Conservation (phyloP, 306 rosid species). For the Vigna unguiculata region DNA sequence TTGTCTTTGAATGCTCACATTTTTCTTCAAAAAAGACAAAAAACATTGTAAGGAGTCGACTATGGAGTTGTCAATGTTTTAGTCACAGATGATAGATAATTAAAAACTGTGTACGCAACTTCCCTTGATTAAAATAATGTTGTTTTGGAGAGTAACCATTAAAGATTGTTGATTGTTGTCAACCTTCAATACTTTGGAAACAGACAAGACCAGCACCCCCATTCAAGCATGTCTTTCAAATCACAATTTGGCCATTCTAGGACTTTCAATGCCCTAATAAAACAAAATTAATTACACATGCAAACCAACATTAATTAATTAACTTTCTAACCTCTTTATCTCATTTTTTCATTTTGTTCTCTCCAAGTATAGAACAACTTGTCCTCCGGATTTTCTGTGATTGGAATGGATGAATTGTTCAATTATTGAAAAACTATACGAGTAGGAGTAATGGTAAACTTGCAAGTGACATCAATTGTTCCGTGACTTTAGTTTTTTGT, state of each 20-base stretch:
- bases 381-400: neutral
- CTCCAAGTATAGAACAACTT: neutral
- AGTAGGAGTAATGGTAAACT: no score
- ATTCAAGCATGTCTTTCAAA: slow-evolving; percentile 14
- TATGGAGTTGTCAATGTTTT: slow-evolving; percentile 52
- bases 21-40: slow-evolving; percentile 44
- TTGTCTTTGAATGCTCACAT: slow-evolving; percentile 53
- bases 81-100: slow-evolving; percentile 33
- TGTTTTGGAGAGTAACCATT: slow-evolving; percentile 22
- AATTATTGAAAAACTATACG: neutral
- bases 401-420: neutral
- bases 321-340: neutral
- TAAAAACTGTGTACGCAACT: slow-evolving; percentile 40
- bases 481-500: no score
- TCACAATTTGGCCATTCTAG: slow-evolving; percentile 11
- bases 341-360: neutral
- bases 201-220: slow-evolving; percentile 25
- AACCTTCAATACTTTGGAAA: slow-evolving; percentile 28
- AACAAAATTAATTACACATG: slow-evolving; percentile 28
- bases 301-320: neutral
- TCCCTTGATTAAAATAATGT: neutral
- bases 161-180: slow-evolving; percentile 33
- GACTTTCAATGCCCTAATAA: slow-evolving; percentile 21
- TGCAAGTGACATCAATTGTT: no score
- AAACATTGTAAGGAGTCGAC: slow-evolving; percentile 48